A percentile compares a stretch with the other conserved stretches of the same genome.
Evolutionary conservation across 2,329 filamentous ascomycete genomes (phyloP).

Genomic region (Leptosphaerulina australis): DNA sequence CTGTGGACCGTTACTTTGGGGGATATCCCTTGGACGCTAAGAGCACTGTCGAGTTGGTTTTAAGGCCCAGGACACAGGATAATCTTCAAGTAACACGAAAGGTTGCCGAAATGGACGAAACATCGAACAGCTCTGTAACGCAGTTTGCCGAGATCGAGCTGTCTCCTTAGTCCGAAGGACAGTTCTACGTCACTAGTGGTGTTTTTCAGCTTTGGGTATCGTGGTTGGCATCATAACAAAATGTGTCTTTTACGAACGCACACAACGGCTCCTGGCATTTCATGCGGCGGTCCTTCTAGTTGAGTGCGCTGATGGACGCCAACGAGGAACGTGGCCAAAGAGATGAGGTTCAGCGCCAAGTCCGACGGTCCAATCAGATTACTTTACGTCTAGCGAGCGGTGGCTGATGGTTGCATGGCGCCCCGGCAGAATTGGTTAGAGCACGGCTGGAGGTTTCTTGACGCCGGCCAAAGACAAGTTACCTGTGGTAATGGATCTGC

Average conservation of each 20-base stretch:
- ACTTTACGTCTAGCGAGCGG: slow-evolving; percentile 12
- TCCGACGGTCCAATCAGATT: slow-evolving; percentile 25
- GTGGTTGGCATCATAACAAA: background rate
- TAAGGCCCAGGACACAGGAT: background rate
- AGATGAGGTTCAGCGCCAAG: slow-evolving; percentile 21
- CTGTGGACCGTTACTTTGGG: background rate
- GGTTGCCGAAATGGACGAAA: slow-evolving; percentile 1
- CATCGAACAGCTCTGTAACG: slow-evolving; percentile 5
- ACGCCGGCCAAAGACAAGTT: slow-evolving; percentile 12
- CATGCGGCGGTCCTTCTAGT: background rate
- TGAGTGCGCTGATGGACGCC: slow-evolving; percentile 23
- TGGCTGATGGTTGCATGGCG: slow-evolving; percentile 25
- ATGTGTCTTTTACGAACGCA: background rate
- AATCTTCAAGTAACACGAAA: slow-evolving; percentile 2
- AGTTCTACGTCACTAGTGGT: background rate
- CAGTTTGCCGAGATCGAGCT: slow-evolving; percentile 9
- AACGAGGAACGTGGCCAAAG: slow-evolving; percentile 24
- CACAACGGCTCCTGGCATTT: background rate
- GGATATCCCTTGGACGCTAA: background rate
- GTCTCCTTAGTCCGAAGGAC: background rate
- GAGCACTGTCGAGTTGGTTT: background rate
- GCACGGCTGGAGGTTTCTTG: slow-evolving; percentile 12
- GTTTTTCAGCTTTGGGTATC: background rate
- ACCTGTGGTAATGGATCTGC: slow-evolving; percentile 14
- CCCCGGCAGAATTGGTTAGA: slow-evolving; percentile 14